phyloP scores from a whole-genome alignment of 225 moss, liverwort and hornwort genomes.

The Physcomitrium patens region DNA sequence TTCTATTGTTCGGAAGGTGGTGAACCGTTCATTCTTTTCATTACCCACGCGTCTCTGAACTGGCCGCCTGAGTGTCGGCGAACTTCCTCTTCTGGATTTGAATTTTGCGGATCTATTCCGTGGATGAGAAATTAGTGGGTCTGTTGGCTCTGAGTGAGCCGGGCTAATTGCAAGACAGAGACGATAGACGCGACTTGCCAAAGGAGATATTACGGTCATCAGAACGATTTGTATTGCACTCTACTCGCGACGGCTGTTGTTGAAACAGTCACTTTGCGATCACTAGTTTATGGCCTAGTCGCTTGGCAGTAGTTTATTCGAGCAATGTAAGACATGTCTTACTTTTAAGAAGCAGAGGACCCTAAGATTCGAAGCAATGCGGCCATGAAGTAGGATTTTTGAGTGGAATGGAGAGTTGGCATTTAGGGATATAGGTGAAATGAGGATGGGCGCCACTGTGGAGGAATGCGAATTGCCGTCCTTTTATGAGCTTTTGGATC shows the following conservation, averaged over 20 bases:
- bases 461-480: conserved; percentile 41
- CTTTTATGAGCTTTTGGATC: conserved; percentile 45
- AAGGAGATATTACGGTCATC: background rate
- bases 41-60: no score
- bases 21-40: no score
- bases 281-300: background rate
- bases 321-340: background rate
- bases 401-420: background rate
- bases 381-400: background rate
- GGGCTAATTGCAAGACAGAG: no score
- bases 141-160: no score
- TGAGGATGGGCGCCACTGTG: conserved; percentile 17
- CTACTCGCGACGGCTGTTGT: background rate
- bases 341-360: background rate
- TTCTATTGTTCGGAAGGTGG: no score
- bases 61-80: no score
- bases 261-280: background rate
- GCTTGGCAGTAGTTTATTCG: background rate
- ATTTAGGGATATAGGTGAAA: conserved; percentile 7
- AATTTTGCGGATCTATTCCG: no score
- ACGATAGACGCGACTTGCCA: no score
- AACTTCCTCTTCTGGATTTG: no score
- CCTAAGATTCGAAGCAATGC: background rate
- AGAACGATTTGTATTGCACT: background rate
- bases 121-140: no score